Evolutionary conservation across 805 yeast genomes (phyloP), one percentile per base, ranked within the genome.

Genomic region (Wickerhamiella alocasiicola): DNA sequence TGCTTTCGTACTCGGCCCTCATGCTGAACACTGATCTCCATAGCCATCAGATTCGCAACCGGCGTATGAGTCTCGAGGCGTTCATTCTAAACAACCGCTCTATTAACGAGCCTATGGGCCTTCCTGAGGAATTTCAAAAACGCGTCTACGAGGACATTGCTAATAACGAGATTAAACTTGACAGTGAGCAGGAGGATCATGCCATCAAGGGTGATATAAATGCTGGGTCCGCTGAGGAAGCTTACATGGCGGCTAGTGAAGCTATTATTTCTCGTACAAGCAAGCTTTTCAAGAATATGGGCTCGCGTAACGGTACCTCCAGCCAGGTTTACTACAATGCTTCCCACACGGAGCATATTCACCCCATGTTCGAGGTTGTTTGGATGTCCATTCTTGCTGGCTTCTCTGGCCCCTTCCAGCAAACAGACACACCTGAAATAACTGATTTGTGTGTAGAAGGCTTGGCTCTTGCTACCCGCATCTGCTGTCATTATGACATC

Each of bases 331-430:
- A 77, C 55, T 82, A 83, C 58, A 74, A 78, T 15, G 96, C 96
- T 0, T 73, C 85, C 2, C 88, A 81, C 53, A 73, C 81, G 12
- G 93, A 84, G 50, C 95, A 88, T 56, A 94, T 88, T 12, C 79
- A 73, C 55, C 87, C 96, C 1, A 82, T 93, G 55, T 88, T 91
- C 62, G 95, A 88, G 52, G 83, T 83, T 13, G 64, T 81, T 32
- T 91, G 99, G 99, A 87, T 93, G 95, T 84, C 96, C 0, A 73
- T 91, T 36, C 67, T 91, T 49, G 97, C 97, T 5, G 96, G 94
- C 0, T 67, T 91, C 37, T 85, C 96, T 0, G 88, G 93, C 3
- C 94, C 95, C 5, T 85, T 87, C 65, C 84, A 80, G 55, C 95
- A 84, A 42, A 77, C 79, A 47, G 85, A 81, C 49, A 91, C 82